Conservation (phyloP, 2,329 filamentous ascomycete species). For the Clarireedia monteithiana region DNA sequence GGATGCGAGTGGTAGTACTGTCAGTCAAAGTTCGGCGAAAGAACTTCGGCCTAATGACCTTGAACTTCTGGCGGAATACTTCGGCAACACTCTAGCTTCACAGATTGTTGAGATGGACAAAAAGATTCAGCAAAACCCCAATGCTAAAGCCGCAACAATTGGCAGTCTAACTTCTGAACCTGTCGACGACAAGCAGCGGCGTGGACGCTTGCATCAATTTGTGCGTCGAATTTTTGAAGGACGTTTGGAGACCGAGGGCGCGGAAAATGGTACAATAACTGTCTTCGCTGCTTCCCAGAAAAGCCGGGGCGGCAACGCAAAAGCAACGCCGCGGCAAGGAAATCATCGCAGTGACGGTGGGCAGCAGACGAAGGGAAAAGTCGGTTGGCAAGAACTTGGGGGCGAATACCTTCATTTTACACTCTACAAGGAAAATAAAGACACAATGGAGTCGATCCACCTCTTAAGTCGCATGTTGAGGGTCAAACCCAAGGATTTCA, state of each 20-base stretch:
- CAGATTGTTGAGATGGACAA: conserved; percentile 48
- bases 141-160: conserved; percentile 48
- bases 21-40: conserved; percentile 14
- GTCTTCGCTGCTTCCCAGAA: conserved; percentile 40
- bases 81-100: conserved; percentile 42
- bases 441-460: conserved; percentile 51
- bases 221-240: conserved; percentile 57
- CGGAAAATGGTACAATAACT: conserved; percentile 48
- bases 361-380: conserved; percentile 31
- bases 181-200: conserved; percentile 52
- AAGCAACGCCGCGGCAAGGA: conserved; percentile 11
- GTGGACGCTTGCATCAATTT: conserved; percentile 50
- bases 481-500: conserved; percentile 50
- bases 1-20: neutral
- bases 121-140: conserved; percentile 43
- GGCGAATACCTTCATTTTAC: conserved; percentile 68
- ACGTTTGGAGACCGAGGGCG: conserved; percentile 54
- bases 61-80: conserved; percentile 35
- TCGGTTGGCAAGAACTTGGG: conserved; percentile 57
- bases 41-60: conserved; percentile 37
- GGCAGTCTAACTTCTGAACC: conserved; percentile 43
- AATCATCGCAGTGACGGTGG: conserved; percentile 13
- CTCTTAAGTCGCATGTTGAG: conserved; percentile 52
- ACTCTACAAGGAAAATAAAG: conserved; percentile 70
- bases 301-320: conserved; percentile 11